Evolutionary conservation across 2,329 filamentous ascomycete species (phyloP).

Genomic region (Whalleya microplaca): DNA sequence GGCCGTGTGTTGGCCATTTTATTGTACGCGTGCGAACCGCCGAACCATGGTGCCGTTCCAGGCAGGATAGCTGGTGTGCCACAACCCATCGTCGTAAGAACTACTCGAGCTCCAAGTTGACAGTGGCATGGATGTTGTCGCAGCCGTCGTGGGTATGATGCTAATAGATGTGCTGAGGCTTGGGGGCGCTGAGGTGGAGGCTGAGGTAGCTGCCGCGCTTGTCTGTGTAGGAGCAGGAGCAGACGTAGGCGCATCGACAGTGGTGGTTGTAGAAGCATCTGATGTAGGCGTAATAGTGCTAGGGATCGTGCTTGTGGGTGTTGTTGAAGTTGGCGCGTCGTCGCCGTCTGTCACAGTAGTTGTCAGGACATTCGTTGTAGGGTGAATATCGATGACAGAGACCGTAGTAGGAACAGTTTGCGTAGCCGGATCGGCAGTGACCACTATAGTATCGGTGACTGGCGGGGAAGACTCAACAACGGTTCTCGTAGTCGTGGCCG

Average conservation of each 20-base stretch:
- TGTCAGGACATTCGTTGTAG: constrained; percentile 24
- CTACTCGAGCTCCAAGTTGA: constrained; percentile 22
- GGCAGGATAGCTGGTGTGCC: constrained; percentile 50
- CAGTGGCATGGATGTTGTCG: constrained; percentile 17
- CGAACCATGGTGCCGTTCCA: constrained; percentile 45
- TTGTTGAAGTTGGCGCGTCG: constrained; percentile 19
- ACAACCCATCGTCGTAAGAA: constrained; percentile 47
- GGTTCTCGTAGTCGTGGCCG: constrained; percentile 33
- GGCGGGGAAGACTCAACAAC: constrained; percentile 32
- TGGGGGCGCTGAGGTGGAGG: constrained; percentile 10
- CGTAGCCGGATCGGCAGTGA: constrained; percentile 29
- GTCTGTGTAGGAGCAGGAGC: constrained; percentile 8
- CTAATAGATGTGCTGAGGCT: constrained; percentile 12
- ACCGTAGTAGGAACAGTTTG: constrained; percentile 34
- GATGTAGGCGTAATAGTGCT: constrained; percentile 4
- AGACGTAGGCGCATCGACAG: constrained; percentile 1
- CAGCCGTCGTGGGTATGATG: constrained; percentile 15
- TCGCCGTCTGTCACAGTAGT: constrained; percentile 30
- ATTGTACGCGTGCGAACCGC: constrained; percentile 21
- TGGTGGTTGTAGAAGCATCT: neutral
- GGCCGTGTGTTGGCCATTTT: neutral
- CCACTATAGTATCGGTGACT: constrained; percentile 35
- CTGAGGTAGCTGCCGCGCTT: constrained; percentile 14
- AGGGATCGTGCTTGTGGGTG: constrained; percentile 4
- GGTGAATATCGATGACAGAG: constrained; percentile 35